phyloP scores from a whole-genome alignment of 805 yeast genomes.

The Ogataea naganishii region DNA sequence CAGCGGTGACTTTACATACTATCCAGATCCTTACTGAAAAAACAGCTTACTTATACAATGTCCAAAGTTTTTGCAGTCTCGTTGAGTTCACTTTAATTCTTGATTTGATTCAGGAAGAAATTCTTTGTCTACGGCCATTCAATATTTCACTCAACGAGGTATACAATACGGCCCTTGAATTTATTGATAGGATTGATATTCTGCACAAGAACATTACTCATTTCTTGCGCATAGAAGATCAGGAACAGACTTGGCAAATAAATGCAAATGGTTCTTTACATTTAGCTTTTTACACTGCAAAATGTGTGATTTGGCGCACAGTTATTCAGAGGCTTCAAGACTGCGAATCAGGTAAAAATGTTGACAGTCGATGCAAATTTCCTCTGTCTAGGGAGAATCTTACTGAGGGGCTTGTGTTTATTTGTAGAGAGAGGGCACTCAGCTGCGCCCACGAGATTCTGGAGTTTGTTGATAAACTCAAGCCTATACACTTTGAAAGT shows the following conservation, averaged over 20 bases:
- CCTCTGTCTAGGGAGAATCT: too few species aligned
- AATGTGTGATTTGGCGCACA: slow-evolving; percentile 3
- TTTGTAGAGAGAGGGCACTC: too few species aligned
- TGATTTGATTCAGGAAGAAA: slow-evolving; percentile 6
- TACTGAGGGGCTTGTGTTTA: too few species aligned
- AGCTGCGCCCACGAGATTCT: slow-evolving; percentile 2
- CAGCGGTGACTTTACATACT: slow-evolving; percentile 6
- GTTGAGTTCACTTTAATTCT: slow-evolving; percentile 7
- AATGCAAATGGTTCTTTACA: slow-evolving; percentile 4
- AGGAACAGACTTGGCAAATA: slow-evolving; percentile 1
- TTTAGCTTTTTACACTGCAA: slow-evolving; percentile 6
- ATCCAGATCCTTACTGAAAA: slow-evolving; percentile 6
- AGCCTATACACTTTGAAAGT: slow-evolving; percentile 7
- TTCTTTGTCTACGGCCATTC: slow-evolving; percentile 2
- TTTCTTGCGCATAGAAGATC: slow-evolving; percentile 5
- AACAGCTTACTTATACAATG: too few species aligned
- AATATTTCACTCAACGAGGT: slow-evolving; percentile 2
- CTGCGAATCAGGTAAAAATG: slow-evolving; percentile 3
- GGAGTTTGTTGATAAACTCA: slow-evolving; percentile 3
- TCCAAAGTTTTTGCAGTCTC: slow-evolving; percentile 5
- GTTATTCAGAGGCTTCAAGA: slow-evolving; percentile 5
- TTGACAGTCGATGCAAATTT: too few species aligned
- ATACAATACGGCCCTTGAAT: slow-evolving; percentile 2
- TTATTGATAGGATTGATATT: slow-evolving; percentile 2
- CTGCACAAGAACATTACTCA: slow-evolving; percentile 3